Evolutionary conservation across 352 stramenopile species (phyloP), one percentile per base, ranked within the genome.

Genomic region (Globisporangium sylvaticum): DNA sequence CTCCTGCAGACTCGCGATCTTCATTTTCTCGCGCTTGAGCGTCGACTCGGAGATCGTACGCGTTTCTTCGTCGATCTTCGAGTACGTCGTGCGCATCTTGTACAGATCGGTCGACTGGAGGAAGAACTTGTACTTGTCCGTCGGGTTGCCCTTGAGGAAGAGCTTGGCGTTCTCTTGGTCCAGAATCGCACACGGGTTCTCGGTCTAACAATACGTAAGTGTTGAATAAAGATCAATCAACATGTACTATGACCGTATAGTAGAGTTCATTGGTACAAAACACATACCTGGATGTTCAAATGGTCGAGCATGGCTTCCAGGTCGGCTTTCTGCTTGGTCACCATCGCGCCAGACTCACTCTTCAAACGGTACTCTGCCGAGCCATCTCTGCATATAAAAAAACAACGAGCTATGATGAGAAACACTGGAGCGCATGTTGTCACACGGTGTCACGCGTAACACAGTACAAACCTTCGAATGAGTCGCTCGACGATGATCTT

Each of bases 81-180:
- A 77, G 68, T 96, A 97, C 32, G 72, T 89, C 15, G 84, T 83
- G 62, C 92, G 74, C 69, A 98, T 94, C 44, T 97, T 91, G 75
- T 97, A 94, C 56, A 98, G 68, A 69, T 98, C 95, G 0, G 96
- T 99, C 1, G 96, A 98, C 69, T 98, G 97, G 65, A 98, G 82
- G 64, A 99, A 99, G 73, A 99, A 99, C 29, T 85, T 87, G 81
- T 98, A 99, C 71, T 99, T 99, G 50, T 99, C 95, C 18, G 85
- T 76, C 4, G 87, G 74, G 65, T 97, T 98, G 44, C 96, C 96
- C 27, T 96, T 97, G 25, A 99, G 73, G 72, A 99, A 99, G 62
- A 98, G 87, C 75, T 99, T 99, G 18, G 96, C 94, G 65, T 98
- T 98, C 77, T 99, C 97, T 73, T 99, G 97, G 74, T 99, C 96